phyloP scores from a whole-genome alignment of 176 grass and related monocot species.

The Carex pumila region DNA sequence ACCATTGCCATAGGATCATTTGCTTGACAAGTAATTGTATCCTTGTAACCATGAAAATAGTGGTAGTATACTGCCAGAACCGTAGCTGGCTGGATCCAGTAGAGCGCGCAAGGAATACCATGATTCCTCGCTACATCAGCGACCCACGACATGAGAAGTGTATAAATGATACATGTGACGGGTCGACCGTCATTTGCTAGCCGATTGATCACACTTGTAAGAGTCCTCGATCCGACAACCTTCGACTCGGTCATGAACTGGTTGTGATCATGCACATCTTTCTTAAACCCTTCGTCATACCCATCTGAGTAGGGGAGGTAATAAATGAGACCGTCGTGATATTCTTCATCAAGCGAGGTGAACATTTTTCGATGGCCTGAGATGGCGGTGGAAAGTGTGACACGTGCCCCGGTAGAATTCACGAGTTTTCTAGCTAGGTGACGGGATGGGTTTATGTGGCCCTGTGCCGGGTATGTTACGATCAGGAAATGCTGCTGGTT shows the following conservation, averaged over 20 bases:
- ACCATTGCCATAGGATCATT: not conserved
- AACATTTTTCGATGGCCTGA: slow-evolving; percentile 45
- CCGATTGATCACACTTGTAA: not conserved
- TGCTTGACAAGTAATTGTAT: slow-evolving; percentile 6
- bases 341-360: slow-evolving; percentile 25
- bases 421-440: slow-evolving; percentile 26
- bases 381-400: slow-evolving; percentile 38
- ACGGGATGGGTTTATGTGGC: slow-evolving; percentile 49
- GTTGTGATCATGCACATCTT: not conserved
- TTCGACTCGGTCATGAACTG: not conserved
- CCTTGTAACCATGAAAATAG: slow-evolving; percentile 41
- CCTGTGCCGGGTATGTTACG: slow-evolving; percentile 26
- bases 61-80: slow-evolving; percentile 32
- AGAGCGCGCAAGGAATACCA: slow-evolving; percentile 22
- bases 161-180: slow-evolving; percentile 41
- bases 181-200: slow-evolving; percentile 20
- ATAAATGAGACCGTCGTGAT: slow-evolving; percentile 30
- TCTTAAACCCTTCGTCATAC: slow-evolving; percentile 18
- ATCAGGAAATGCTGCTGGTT: slow-evolving; percentile 38
- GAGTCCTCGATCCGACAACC: not conserved
- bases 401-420: slow-evolving; percentile 7
- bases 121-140: slow-evolving; percentile 24
- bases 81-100: slow-evolving; percentile 50
- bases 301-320: slow-evolving; percentile 44
- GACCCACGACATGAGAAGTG: not conserved